These are phyloP conservation scores for Zymoseptoria tritici DNA, from an alignment of 2,329 filamentous ascomycete genomes.

Conservation along the genomic window DNA sequence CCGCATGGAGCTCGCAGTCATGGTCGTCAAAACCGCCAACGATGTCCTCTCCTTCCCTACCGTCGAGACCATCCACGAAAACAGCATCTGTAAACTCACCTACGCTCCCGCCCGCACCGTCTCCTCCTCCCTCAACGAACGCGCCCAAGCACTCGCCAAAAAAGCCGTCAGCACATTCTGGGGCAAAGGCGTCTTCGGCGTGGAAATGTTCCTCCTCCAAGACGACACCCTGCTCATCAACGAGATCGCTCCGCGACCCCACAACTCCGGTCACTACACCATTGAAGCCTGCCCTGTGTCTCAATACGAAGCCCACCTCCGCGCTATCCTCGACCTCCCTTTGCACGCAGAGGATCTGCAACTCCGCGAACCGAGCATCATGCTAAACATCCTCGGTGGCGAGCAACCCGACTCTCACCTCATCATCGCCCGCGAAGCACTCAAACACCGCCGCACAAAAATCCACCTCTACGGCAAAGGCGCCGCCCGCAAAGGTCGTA, in stretches of 20 bases:
- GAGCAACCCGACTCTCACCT: slow-evolving; percentile 58
- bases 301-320: slow-evolving; percentile 86
- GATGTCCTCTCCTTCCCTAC: slow-evolving; percentile 69
- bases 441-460: slow-evolving; percentile 49
- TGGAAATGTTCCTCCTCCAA: slow-evolving; percentile 85
- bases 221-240: slow-evolving; percentile 70
- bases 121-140: slow-evolving; percentile 49
- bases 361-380: slow-evolving; percentile 57
- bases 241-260: slow-evolving; percentile 74
- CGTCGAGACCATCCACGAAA: slow-evolving; percentile 91
- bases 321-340: slow-evolving; percentile 68
- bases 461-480: slow-evolving; percentile 91
- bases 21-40: slow-evolving; percentile 86
- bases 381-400: slow-evolving; percentile 75
- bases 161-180: slow-evolving; percentile 72
- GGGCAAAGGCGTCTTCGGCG: slow-evolving; percentile 89
- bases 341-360: slow-evolving; percentile 44
- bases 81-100: slow-evolving; percentile 89
- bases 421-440: slow-evolving; percentile 48
- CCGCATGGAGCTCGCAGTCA: slow-evolving; percentile 79
- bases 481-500: slow-evolving; percentile 74
- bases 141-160: slow-evolving; percentile 68
- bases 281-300: slow-evolving; percentile 87
- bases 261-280: slow-evolving; percentile 92
- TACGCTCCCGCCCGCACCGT: slow-evolving; percentile 76